A percentile compares a stretch with the other conserved stretches of the same genome.
phyloP scores from a whole-genome alignment of 106 monocot species.

The Allium sativum region DNA sequence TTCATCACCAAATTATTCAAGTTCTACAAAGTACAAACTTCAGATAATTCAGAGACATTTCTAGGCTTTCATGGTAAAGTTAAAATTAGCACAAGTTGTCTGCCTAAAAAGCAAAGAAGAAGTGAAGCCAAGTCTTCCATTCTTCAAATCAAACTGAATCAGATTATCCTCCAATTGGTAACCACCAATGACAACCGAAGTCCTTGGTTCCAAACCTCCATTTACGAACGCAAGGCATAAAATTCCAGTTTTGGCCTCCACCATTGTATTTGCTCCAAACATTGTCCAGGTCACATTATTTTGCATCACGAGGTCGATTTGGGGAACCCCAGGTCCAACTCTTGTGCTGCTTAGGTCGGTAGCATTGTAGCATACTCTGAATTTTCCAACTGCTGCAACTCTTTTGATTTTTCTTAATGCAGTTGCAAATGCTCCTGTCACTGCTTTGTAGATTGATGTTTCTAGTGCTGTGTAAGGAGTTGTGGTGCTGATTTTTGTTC shows the following conservation, averaged over 20 bases:
- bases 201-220: neutral
- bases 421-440: slow-evolving; percentile 1
- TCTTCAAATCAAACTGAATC: slow-evolving; percentile 14
- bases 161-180: slow-evolving; percentile 18
- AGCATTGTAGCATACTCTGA: slow-evolving; percentile 19
- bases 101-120: slow-evolving; percentile 1
- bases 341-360: slow-evolving; percentile 5
- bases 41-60: too few species aligned
- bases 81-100: slow-evolving; percentile 13
- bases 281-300: slow-evolving; percentile 25
- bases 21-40: too few species aligned
- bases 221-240: slow-evolving; percentile 16
- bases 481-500: slow-evolving; percentile 17
- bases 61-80: slow-evolving; percentile 9
- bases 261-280: slow-evolving; percentile 18
- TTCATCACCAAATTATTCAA: too few species aligned
- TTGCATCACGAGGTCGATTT: slow-evolving; percentile 24
- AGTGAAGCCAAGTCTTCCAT: slow-evolving; percentile 7
- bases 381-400: slow-evolving; percentile 15
- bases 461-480: slow-evolving; percentile 11
- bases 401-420: neutral
- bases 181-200: slow-evolving; percentile 17
- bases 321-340: slow-evolving; percentile 24
- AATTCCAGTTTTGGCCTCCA: slow-evolving; percentile 3
- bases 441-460: slow-evolving; percentile 12